phyloP scores from a whole-genome alignment of 306 rosid species.

The Cicer chorassanicum region DNA sequence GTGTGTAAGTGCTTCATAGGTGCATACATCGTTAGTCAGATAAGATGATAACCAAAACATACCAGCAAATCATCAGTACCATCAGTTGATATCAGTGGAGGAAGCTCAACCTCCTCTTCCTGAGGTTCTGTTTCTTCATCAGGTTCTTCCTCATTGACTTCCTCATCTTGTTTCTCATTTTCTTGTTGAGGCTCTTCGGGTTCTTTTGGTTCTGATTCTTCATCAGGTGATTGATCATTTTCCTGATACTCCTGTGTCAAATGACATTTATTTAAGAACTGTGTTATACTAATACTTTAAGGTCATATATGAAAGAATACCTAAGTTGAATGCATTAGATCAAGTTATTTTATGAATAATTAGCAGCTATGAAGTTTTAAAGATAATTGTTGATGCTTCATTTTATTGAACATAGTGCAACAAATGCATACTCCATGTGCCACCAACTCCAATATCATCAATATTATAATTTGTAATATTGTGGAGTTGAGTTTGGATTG shows the following conservation, averaged over 20 bases:
- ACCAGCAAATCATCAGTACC: constrained; percentile 71
- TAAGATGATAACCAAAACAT: constrained; percentile 22
- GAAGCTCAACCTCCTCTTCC: constrained; percentile 63
- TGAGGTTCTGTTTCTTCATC: constrained; percentile 56
- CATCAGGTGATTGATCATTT: constrained; percentile 54
- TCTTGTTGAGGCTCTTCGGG: constrained; percentile 57
- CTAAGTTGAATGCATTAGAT: not conserved
- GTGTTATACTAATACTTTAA: not conserved
- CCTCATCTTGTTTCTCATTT: constrained; percentile 57
- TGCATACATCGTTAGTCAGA: not conserved
- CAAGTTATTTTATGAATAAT: constrained; percentile 4
- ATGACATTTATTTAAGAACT: constrained; percentile 24
- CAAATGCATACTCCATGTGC: not conserved
- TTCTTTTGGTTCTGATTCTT: constrained; percentile 56
- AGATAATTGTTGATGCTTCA: not conserved
- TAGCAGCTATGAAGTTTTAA: not conserved
- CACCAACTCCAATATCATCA: not conserved
- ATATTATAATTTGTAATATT: not conserved
- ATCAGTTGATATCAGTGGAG: constrained; percentile 74
- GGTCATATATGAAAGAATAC: not conserved
- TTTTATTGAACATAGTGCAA: not conserved
- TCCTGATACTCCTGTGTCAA: constrained; percentile 66
- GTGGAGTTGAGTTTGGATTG: not conserved
- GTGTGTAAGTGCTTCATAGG: too few relatives aligned
- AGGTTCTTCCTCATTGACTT: constrained; percentile 49